Conservation (phyloP, 805 yeast species). For the Yarrowia deformans region DNA sequence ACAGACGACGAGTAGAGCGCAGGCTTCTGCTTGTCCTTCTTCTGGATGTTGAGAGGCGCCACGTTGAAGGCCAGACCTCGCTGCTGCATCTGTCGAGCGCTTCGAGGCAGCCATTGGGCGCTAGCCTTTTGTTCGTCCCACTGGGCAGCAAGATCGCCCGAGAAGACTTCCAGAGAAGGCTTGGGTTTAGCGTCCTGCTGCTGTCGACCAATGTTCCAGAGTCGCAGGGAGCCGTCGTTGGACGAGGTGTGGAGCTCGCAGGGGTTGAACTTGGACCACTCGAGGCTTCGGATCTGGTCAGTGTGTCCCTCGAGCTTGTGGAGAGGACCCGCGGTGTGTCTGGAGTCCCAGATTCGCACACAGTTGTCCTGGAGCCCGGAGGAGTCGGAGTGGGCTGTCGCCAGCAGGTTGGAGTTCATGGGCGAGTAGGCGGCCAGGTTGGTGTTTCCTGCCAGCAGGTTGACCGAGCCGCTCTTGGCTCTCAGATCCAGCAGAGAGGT, state of each 20-base stretch:
- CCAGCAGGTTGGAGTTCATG: constrained; percentile 63
- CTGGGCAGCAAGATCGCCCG: constrained; percentile 23
- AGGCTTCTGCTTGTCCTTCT: constrained; percentile 29
- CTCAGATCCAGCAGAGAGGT: constrained; percentile 77
- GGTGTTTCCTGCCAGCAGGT: constrained; percentile 53
- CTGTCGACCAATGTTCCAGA: constrained; percentile 60
- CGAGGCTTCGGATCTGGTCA: constrained; percentile 61
- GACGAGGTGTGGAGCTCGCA: constrained; percentile 63
- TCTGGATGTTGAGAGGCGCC: constrained; percentile 31
- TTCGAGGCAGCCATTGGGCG: constrained; percentile 21
- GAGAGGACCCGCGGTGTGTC: constrained; percentile 60
- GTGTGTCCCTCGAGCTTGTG: constrained; percentile 64
- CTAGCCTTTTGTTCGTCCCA: constrained; percentile 23
- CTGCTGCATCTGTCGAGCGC: constrained; percentile 24
- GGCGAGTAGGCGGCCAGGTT: constrained; percentile 67
- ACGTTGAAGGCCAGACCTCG: constrained; percentile 28
- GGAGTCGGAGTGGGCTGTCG: constrained; percentile 64
- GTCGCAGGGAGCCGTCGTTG: constrained; percentile 69
- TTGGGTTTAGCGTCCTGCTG: constrained; percentile 2
- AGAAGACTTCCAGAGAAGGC: constrained; percentile 1
- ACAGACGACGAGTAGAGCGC: constrained; percentile 11
- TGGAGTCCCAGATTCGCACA: constrained; percentile 76
- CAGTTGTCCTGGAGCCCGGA: constrained; percentile 49
- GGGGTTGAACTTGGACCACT: constrained; percentile 60
- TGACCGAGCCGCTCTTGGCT: constrained; percentile 55